Base-by-base conservation (phyloP, 257 asterid genomes). In the Fraxinus excelsior region DNA sequence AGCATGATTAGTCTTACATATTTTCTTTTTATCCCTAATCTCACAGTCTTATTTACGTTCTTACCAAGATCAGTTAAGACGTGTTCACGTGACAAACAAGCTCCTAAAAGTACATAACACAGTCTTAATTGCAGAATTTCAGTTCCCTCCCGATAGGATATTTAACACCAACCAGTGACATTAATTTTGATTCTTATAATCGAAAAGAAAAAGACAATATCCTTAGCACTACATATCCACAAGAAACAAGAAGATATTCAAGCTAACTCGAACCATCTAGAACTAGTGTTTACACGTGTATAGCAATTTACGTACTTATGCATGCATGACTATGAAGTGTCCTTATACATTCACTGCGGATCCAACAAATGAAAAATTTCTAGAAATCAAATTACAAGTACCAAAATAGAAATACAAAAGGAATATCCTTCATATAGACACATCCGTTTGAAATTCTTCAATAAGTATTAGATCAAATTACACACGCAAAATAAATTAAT, bases 141-240 rank as follows among this genome's bases (percentile, higher is more conserved):
- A 64, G 49, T 14, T 77, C 70, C 28, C 66, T 40, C 68, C 3
- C 26, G 68, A 74, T 72, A 53, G 64, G 60, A 37, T 78, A 71
- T 72, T 23, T 12, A 23, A 31, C 18, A 23, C 18, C 67, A 60
- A 23, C 4, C 67, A 60, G 10, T 60, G 31, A 8, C 32, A 60
- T 60, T 23, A 60, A 10, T 7, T 58, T 2, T 2, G 67, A 60
- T 25, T 23, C 32, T 9, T 23, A 25, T 1, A 19, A 16, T 21
- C 1, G 67, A 3, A 60, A 23, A 25, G 32, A 60, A 21, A 60
- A 23, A 5, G 14, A 60, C 16, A 60, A 1, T 58, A 3, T 9
- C 5, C 3, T 19, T 51, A 23, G 21, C 66, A 58, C n/a, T 58
- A 58, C 18, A n/a, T 7, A 18, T 12, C 23, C 9, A 12, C 9